A percentile compares a stretch with the other conserved stretches of the same genome.
phyloP scores from a whole-genome alignment of 139 green algal genomes.

The Chlorella sorokiniana region DNA sequence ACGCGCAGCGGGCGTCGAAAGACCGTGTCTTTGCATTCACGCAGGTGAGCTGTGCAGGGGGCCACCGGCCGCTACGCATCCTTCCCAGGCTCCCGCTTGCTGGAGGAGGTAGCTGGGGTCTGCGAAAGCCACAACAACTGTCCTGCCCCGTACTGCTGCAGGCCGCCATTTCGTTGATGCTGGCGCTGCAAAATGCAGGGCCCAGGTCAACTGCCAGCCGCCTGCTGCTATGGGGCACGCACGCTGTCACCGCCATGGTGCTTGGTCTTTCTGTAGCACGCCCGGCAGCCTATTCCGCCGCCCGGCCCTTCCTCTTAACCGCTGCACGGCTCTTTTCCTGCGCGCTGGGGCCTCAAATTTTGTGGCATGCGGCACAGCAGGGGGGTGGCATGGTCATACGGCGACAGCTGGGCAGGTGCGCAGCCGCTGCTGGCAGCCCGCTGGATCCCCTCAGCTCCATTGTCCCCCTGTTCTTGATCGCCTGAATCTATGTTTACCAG shows the following conservation, averaged over 20 bases:
- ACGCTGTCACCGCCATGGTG: not conserved
- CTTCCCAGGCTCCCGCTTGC: not conserved
- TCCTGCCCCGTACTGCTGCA: not conserved
- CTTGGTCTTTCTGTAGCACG: not conserved
- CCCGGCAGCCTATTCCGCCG: not conserved
- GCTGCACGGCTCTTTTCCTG: not conserved
- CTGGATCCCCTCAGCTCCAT: not conserved
- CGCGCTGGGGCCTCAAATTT: not conserved
- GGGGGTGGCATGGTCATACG: not conserved
- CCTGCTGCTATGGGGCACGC: not conserved
- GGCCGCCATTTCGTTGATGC: not conserved
- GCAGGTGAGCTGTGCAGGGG: too few species aligned
- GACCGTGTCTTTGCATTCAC: conserved; percentile 4
- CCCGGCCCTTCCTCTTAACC: not conserved
- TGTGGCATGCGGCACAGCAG: conserved; percentile 15
- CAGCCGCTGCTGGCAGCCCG: not conserved
- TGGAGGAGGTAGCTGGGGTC: not conserved
- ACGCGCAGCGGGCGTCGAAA: not conserved
- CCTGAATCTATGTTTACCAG: not conserved
- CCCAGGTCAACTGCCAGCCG: not conserved
- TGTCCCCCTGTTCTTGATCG: not conserved
- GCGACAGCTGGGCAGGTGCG: conserved; percentile 4
- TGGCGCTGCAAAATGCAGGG: not conserved
- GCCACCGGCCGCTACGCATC: not conserved
- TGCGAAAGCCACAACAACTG: too few species aligned